phyloP scores from a whole-genome alignment of 78 protist species.

The Creolimax fragrantissima region DNA sequence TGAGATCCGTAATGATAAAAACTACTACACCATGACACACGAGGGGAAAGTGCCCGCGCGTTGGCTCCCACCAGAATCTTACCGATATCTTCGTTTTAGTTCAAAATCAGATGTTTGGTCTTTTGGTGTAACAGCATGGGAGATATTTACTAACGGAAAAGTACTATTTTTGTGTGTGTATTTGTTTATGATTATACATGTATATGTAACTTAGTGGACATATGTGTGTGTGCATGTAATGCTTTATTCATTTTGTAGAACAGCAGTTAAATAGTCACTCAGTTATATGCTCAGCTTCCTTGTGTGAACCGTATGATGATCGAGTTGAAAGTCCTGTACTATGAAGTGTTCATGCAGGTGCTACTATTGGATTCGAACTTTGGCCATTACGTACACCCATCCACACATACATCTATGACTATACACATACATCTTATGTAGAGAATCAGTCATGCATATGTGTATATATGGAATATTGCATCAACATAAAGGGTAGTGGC shows the following conservation, averaged over 20 bases:
- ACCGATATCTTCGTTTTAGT: not conserved
- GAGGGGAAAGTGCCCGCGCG: not conserved
- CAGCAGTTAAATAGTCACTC: no score
- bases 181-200: not conserved
- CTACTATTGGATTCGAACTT: not conserved
- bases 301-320: not conserved
- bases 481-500: no score
- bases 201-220: not conserved
- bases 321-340: not conserved
- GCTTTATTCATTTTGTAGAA: not conserved
- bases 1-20: not conserved
- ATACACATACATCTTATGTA: not conserved
- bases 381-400: not conserved
- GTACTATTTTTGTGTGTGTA: no score
- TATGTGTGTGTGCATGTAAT: not conserved
- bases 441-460: not conserved
- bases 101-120: conserved; percentile 28
- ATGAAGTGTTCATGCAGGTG: not conserved
- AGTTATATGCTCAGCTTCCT: no score
- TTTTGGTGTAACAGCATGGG: conserved; percentile 20
- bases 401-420: not conserved
- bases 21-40: conserved; percentile 13
- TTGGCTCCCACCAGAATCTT: conserved; percentile 25
- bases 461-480: not conserved
- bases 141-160: conserved; percentile 18